Percentiles rank a stretch among this genome's conserved stretches.
These are phyloP conservation scores for Cystobasidium sp. DNA, from an alignment of 1,284 basidiomycete genomes.

Conservation along the genomic window DNA sequence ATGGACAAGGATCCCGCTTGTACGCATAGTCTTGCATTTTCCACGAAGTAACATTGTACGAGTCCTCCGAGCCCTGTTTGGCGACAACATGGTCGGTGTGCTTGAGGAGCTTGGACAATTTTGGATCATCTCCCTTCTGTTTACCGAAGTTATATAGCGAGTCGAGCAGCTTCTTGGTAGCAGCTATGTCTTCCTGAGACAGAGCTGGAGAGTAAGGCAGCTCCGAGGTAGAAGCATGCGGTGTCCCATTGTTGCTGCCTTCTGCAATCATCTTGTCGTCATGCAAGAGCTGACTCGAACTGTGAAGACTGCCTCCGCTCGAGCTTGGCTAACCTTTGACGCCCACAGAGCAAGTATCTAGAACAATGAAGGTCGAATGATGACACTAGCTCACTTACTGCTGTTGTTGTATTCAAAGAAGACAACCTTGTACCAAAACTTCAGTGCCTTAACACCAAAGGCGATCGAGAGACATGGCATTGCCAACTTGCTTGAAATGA, in stretches of 20 bases:
- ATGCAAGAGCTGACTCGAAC: slow-evolving; percentile 12
- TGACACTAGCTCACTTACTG: background rate
- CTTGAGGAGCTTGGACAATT: slow-evolving; percentile 38
- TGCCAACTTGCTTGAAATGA: background rate
- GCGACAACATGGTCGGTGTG: slow-evolving; percentile 37
- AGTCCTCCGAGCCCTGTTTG: slow-evolving; percentile 8
- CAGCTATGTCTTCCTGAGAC: slow-evolving; percentile 9
- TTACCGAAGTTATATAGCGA: slow-evolving; percentile 34
- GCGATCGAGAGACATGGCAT: slow-evolving; percentile 8
- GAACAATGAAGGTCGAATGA: background rate
- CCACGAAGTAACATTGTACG: slow-evolving; percentile 72
- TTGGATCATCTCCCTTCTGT: slow-evolving; percentile 24
- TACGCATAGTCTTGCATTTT: slow-evolving; percentile 96
- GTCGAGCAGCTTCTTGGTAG: slow-evolving; percentile 27
- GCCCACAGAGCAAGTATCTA: background rate
- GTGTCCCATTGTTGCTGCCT: background rate
- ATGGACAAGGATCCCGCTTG: slow-evolving; percentile 81
- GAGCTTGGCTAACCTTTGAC: no score
- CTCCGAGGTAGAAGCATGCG: slow-evolving; percentile 32
- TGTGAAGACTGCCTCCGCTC: background rate
- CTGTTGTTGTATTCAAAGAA: background rate
- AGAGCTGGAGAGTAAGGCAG: slow-evolving; percentile 27
- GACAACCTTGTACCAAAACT: background rate
- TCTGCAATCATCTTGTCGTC: slow-evolving; percentile 10
- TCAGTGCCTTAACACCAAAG: background rate